Base-by-base conservation (phyloP, 2,329 filamentous ascomycete genomes). In the Dactylonectria estremocensis region DNA sequence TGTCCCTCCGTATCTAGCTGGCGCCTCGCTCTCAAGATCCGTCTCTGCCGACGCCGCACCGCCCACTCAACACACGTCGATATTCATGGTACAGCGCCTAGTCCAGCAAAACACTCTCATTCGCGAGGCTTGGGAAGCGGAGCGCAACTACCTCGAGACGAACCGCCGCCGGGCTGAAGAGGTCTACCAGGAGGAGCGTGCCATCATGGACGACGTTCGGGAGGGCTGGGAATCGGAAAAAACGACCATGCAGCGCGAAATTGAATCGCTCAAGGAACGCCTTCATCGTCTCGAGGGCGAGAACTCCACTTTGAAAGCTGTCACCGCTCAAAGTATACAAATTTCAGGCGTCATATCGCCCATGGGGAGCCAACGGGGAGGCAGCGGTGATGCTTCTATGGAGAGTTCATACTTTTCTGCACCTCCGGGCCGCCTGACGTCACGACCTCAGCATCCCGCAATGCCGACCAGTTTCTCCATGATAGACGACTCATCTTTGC, bases 181-280 rank as follows among this genome's bases (percentile, higher is more conserved):
- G 73, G 83, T 88, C n/a, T 88, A 88, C 72, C 83, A 83, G 68
- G 85, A 88, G 70, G 86, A 89, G 72, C 84, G 86, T 8, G 80
- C 79, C 56, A 81, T 88, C 63, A 88, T 88, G 83, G 85, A 88
- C 58, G 84, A 86, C 45, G 84, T 87, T 67, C 81, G 84, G 18
- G 75, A 81, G 16, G 76, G 80, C 13, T 88, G 86, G 86, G 77
- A 83, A 22, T 76, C 77, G 14, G 85, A 88, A 70, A 86, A 82
- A 74, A 73, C 74, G 3, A 73, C 69, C 48, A 74, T 87, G 72
- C 67, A 84, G 37, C 77, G 76, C 43, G 82, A 86, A 66, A 80
- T 87, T 16, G 75, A 80, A 43, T 73, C 76, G 31, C 79, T 88
- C 66, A 81, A 80, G 74, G 79, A 83, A 60, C 79, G 81, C 46